Conservation (phyloP, 1,284 basidiomycete species). For the Leccinum solheimii region DNA sequence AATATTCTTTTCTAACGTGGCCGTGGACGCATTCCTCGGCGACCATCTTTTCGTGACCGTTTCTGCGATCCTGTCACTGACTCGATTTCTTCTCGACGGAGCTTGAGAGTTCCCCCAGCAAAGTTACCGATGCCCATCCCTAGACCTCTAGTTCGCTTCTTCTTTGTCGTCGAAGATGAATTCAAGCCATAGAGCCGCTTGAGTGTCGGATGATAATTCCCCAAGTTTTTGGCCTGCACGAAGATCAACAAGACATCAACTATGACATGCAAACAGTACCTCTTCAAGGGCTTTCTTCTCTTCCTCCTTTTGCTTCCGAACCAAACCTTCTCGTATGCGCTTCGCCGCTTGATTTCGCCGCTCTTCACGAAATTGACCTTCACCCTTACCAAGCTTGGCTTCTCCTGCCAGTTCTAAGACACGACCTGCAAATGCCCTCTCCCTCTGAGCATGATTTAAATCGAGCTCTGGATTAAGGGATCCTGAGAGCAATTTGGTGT, state of each 20-base stretch:
- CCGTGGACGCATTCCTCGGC: conserved; percentile 21
- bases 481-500: conserved; percentile 73
- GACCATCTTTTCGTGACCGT: conserved; percentile 7
- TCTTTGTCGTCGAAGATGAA: conserved; percentile 30
- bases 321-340: conserved; percentile 65
- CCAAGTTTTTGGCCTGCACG: conserved; percentile 68
- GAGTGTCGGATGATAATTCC: conserved; percentile 76
- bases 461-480: conserved; percentile 62
- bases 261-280: conserved; percentile 39
- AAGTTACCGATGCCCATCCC: conserved; percentile 79
- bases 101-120: conserved; percentile 61
- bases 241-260: conserved; percentile 7
- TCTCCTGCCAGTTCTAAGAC: conserved; percentile 66
- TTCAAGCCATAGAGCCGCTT: conserved; percentile 62
- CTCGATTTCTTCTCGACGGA: conserved; percentile 60
- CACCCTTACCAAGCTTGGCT: conserved; percentile 71
- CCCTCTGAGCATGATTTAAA: conserved; percentile 61
- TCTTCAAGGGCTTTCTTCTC: conserved; percentile 59
- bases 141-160: conserved; percentile 62
- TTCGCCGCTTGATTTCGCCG: conserved; percentile 71
- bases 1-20: conserved; percentile 10
- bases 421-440: conserved; percentile 71
- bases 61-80: conserved; percentile 38
- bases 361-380: conserved; percentile 52
- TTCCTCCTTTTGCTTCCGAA: conserved; percentile 58